Base-by-base conservation (phyloP, 1,284 basidiomycete species). In the Fomes fomentarius region DNA sequence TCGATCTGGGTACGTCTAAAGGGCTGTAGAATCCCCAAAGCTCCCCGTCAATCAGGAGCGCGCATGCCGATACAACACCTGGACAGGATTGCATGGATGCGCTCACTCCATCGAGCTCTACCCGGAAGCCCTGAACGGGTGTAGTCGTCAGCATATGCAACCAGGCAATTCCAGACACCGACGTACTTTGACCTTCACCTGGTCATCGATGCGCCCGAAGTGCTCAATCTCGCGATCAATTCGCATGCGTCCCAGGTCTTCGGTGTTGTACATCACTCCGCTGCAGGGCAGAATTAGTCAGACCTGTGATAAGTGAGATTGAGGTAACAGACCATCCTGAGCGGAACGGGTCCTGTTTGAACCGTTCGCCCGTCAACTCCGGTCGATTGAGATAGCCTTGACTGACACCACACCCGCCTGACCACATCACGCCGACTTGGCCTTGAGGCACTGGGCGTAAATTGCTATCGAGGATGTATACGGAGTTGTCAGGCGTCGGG, bases 221-320 rank as follows among this genome's bases (percentile, higher is more conserved):
- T 79, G 77, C 48, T 81, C 78, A 11, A 83, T 65, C 24, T 71
- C 72, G 6, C 81, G 80, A 51, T 78, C 75, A 3, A 67, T 54
- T 41, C 70, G 69, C 78, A 79, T 80, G 46, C 76, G 71, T 11
- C 79, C 80, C 15, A 83, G 66, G 60, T 81, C 81, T 1, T 79
- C 80, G 34, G 81, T 83, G 57, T 82, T 81, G 63, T 80, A 82
- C 80, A 83, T 83, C 52, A 75, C 66, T 22, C 69, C 70, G 5
- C 77, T 79, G 49, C 11, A 21, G 10, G 17, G 19, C 12, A 17
- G 11, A 15, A 10, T 41, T 17, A 6, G 21, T 8, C 3, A 17
- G 14, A n/a, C 8, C 3, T 12, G 3, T 12, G 8, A 8, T n/a
- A 12, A 37, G 35, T 12, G n/a, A n/a, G n/a, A 40, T 21, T 4